Percentiles rank a stretch among this genome's conserved stretches.
phyloP scores from a whole-genome alignment of 1,284 basidiomycete species.

The Austroboletus niveus region DNA sequence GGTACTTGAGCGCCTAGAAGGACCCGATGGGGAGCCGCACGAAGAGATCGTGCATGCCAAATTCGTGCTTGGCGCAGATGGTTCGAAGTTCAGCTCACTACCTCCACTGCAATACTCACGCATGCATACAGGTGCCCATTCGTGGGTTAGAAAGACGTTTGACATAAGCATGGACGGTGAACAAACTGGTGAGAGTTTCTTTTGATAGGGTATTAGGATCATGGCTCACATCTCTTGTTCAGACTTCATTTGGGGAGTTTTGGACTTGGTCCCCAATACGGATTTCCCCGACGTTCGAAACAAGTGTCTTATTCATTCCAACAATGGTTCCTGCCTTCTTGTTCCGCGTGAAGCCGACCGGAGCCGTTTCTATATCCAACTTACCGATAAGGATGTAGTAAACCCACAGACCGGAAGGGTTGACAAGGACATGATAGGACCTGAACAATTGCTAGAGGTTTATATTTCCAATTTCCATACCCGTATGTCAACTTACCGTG shows the following conservation, averaged over 20 bases:
- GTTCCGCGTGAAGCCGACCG: slow-evolving; percentile 43
- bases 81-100: slow-evolving; percentile 18
- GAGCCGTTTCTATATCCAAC: slow-evolving; percentile 48
- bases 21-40: slow-evolving; percentile 24
- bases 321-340: slow-evolving; percentile 47
- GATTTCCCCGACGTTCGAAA: slow-evolving; percentile 65
- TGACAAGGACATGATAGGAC: slow-evolving; percentile 43
- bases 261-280: slow-evolving; percentile 51
- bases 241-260: slow-evolving; percentile 60
- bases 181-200: slow-evolving; percentile 40
- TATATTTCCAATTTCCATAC: neutral
- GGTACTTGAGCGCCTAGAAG: slow-evolving; percentile 33
- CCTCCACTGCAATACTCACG: neutral
- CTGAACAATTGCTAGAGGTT: slow-evolving; percentile 41
- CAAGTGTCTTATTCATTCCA: slow-evolving; percentile 55
- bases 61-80: slow-evolving; percentile 57
- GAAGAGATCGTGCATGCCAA: slow-evolving; percentile 51
- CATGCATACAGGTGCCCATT: slow-evolving; percentile 46
- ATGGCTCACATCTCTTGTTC: neutral
- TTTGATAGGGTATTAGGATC: neutral
- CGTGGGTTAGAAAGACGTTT: slow-evolving; percentile 55
- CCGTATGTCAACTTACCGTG: neutral
- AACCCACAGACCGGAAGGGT: slow-evolving; percentile 35
- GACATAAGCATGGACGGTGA: slow-evolving; percentile 58
- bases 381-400: slow-evolving; percentile 37